Evolutionary conservation across 495 filamentous ascomycete genomes (phyloP).

Genomic region (Penicillium steckii): DNA sequence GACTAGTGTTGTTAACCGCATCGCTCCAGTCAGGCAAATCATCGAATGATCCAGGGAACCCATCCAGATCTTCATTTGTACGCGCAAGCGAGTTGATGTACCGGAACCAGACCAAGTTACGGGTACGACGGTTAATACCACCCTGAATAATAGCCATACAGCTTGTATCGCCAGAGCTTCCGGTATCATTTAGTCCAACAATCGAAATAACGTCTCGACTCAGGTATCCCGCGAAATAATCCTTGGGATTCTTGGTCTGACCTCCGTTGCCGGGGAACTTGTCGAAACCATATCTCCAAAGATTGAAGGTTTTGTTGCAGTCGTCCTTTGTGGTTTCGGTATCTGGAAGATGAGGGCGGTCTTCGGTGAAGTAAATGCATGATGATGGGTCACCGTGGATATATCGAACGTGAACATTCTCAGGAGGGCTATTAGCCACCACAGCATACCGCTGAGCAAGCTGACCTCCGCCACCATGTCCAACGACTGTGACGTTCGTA

Average conservation of each 20-base stretch:
- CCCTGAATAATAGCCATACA: slow-evolving; percentile 15
- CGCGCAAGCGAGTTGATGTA: slow-evolving; percentile 17
- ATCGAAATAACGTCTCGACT: slow-evolving; percentile 15
- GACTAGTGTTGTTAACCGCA: slow-evolving; percentile 13
- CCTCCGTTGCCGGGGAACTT: slow-evolving; percentile 14
- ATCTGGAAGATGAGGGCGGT: slow-evolving; percentile 11
- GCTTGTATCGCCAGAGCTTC: slow-evolving; percentile 12
- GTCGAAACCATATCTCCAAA: slow-evolving; percentile 17
- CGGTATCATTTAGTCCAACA: slow-evolving; percentile 13
- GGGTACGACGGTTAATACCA: slow-evolving; percentile 10
- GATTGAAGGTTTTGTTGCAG: slow-evolving; percentile 8
- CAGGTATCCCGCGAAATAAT: slow-evolving; percentile 17
- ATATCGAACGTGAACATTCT: slow-evolving; percentile 18
- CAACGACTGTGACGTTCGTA: slow-evolving; percentile 14
- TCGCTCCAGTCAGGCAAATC: slow-evolving; percentile 17
- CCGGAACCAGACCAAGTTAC: slow-evolving; percentile 17
- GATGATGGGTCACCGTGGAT: slow-evolving; percentile 19
- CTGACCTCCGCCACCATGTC: slow-evolving; percentile 18
- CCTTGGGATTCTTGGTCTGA: slow-evolving; percentile 12
- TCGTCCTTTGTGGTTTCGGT: slow-evolving; percentile 1
- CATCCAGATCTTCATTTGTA: slow-evolving; percentile 15
- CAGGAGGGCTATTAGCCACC: slow-evolving; percentile 11
- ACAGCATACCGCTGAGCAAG: slow-evolving; percentile 16
- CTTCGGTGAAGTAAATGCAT: slow-evolving; percentile 16
- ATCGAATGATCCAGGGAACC: slow-evolving; percentile 12